phyloP scores from a whole-genome alignment of 768 basidiomycete species.

The Pleurotus sapidus region DNA sequence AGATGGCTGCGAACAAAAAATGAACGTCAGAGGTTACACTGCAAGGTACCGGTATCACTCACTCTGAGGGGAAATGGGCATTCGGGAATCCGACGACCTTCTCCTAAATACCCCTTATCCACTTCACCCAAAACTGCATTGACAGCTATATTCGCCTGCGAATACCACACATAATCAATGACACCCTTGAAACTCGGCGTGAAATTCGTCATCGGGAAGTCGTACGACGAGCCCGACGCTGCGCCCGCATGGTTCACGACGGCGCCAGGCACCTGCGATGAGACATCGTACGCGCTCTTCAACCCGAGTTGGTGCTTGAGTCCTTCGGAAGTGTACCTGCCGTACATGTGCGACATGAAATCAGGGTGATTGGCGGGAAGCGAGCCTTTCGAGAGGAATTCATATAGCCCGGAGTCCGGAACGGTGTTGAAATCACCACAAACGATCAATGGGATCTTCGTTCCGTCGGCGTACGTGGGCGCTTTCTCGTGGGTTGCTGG shows the following conservation, averaged over 20 bases:
- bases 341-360: slow-evolving; percentile 90
- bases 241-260: slow-evolving; percentile 8
- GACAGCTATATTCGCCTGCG: slow-evolving; percentile 65
- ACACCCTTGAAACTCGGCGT: slow-evolving; percentile 84
- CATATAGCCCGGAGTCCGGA: slow-evolving; percentile 85
- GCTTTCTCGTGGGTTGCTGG: slow-evolving; percentile 40
- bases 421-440: slow-evolving; percentile 97
- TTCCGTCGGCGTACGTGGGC: slow-evolving; percentile 77
- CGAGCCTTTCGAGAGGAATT: slow-evolving; percentile 76
- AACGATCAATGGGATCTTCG: slow-evolving; percentile 87
- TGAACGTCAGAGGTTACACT: background rate
- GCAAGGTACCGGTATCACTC: slow-evolving; percentile 29
- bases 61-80: slow-evolving; percentile 96
- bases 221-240: slow-evolving; percentile 8
- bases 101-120: slow-evolving; percentile 77
- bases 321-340: slow-evolving; percentile 89
- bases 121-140: slow-evolving; percentile 88
- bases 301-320: slow-evolving; percentile 75
- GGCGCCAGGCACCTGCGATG: slow-evolving; percentile 18
- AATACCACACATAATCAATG: slow-evolving; percentile 95
- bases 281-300: slow-evolving; percentile 77
- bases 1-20: slow-evolving; percentile 52
- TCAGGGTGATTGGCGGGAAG: slow-evolving; percentile 79
- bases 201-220: slow-evolving; percentile 80
- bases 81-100: slow-evolving; percentile 97